A percentile compares a stretch with the other conserved stretches of the same genome.
These are phyloP conservation scores for Suillus paluster DNA, from an alignment of 768 basidiomycete genomes.

Conservation along the genomic window DNA sequence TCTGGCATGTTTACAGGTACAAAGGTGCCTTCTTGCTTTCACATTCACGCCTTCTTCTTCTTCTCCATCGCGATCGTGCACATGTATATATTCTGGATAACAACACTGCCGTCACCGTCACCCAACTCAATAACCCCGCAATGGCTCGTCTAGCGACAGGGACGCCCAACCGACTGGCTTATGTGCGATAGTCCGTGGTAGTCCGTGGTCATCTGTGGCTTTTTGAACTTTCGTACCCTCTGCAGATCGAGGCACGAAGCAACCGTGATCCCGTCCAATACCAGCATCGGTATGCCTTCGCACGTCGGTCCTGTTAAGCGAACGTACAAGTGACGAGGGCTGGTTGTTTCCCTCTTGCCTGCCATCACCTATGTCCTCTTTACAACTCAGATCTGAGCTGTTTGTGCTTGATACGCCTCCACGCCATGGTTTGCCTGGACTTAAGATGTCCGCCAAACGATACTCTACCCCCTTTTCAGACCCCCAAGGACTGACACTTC, in stretches of 20 bases:
- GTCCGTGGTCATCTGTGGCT: neutral
- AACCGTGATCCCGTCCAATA: neutral
- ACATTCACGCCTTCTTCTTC: neutral
- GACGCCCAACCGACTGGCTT: neutral
- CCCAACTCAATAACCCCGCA: neutral
- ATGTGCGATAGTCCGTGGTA: neutral
- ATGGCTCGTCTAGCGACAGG: conserved; percentile 3
- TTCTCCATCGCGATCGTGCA: neutral
- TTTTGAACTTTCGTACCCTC: neutral
- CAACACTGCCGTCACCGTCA: too few species aligned
- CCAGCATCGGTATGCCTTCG: neutral
- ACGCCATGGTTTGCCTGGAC: conserved; percentile 12
- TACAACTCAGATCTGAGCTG: conserved; percentile 1
- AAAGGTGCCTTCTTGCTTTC: neutral
- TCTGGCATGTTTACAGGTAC: neutral
- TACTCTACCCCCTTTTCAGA: conserved; percentile 39
- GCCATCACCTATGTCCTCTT: conserved; percentile 1
- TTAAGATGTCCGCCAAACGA: conserved; percentile 51
- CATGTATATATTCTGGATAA: neutral
- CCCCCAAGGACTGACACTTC: conserved; percentile 43
- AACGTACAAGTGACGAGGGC: neutral
- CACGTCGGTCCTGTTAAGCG: neutral
- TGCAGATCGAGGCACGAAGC: conserved; percentile 2
- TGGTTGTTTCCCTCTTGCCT: neutral
- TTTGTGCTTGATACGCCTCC: conserved; percentile 12